phyloP scores from a whole-genome alignment of 768 basidiomycete genomes.

The Crucibulum laeve region DNA sequence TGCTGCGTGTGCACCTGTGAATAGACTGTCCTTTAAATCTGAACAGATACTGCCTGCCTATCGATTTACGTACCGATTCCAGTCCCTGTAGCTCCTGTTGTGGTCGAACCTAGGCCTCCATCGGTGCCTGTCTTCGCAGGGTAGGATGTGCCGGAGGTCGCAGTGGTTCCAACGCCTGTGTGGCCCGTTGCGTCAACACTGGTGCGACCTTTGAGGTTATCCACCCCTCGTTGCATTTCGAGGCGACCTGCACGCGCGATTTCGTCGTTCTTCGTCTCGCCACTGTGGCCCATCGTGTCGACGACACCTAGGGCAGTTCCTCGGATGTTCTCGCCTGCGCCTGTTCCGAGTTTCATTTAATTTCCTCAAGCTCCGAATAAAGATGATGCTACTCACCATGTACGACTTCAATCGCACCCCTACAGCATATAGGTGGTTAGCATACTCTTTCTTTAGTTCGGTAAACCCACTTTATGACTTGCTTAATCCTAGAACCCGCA shows the following conservation, averaged over 20 bases:
- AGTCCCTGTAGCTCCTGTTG: no score
- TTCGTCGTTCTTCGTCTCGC: constrained; percentile 26
- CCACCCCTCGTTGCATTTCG: constrained; percentile 36
- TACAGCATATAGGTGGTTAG: constrained; percentile 7
- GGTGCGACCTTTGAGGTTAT: constrained; percentile 14
- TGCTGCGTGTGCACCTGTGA: no score
- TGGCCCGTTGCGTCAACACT: not conserved
- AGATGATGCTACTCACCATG: constrained; percentile 22
- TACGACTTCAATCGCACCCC: constrained; percentile 29
- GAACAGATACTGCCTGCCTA: no score
- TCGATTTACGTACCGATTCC: no score
- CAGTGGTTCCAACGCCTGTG: not conserved
- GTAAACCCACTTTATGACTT: not conserved
- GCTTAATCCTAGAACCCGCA: no score
- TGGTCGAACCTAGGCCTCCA: no score
- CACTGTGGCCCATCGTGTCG: constrained; percentile 25
- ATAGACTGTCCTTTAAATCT: no score
- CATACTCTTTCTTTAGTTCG: not conserved
- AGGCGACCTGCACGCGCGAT: constrained; percentile 29
- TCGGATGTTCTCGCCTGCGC: constrained; percentile 39
- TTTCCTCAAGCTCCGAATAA: not conserved
- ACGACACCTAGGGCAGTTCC: constrained; percentile 36
- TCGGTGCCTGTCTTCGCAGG: not conserved
- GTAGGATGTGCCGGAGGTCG: not conserved
- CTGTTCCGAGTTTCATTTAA: constrained; percentile 15